Evolutionary conservation across 192 early-diverging fungal species (phyloP).

Genomic region (Backusella psychrophila): DNA sequence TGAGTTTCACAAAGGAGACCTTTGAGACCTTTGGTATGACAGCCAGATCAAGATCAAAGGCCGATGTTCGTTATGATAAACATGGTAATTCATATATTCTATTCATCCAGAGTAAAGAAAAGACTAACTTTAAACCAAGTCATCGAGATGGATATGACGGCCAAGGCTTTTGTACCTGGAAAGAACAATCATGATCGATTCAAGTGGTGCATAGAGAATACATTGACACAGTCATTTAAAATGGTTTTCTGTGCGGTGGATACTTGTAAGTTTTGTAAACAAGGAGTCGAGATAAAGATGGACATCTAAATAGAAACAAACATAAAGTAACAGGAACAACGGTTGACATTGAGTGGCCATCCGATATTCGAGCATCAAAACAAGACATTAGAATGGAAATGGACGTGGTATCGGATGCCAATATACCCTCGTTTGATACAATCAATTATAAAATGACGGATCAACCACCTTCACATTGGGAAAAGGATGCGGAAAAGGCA

Average conservation of each 20-base stretch:
- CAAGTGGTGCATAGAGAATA: conserved; percentile 25
- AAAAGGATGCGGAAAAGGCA: conserved; percentile 12
- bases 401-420: conserved; percentile 8
- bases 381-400: background rate
- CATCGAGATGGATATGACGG: conserved; percentile 7
- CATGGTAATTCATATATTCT: conserved; percentile 7
- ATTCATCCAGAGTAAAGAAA: background rate
- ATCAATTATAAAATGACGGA: background rate
- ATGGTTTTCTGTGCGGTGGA: conserved; percentile 18
- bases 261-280: conserved; percentile 8
- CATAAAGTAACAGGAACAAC: conserved; percentile 16
- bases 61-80: conserved; percentile 11
- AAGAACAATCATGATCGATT: conserved; percentile 19
- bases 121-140: background rate
- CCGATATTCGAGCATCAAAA: background rate
- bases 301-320: background rate
- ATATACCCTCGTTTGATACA: conserved; percentile 23
- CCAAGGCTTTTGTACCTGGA: conserved; percentile 1
- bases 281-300: background rate
- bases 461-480: background rate
- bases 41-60: conserved; percentile 11
- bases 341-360: conserved; percentile 14
- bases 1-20: conserved; percentile 18
- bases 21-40: conserved; percentile 23
- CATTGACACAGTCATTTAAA: conserved; percentile 13